Conservation (phyloP, 1,284 basidiomycete genomes). For the Ustilago cynodontis region DNA sequence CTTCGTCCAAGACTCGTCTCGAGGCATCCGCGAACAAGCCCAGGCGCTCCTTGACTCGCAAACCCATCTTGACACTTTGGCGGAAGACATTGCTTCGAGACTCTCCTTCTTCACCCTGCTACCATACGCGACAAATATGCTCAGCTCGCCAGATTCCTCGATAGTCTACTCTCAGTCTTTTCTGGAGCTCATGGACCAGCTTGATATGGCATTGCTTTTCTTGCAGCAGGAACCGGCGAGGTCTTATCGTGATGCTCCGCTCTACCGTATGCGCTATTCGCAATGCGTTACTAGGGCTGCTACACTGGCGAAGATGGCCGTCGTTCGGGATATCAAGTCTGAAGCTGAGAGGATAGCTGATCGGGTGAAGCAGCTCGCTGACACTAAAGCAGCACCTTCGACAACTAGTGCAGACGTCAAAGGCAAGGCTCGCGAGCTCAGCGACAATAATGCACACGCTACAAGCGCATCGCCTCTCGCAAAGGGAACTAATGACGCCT, state of each 20-base stretch:
- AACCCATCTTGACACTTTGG: conserved; percentile 52
- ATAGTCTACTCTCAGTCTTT: conserved; percentile 58
- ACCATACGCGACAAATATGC: conserved; percentile 57
- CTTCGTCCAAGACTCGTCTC: conserved; percentile 61
- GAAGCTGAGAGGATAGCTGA: conserved; percentile 16
- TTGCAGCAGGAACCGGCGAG: conserved; percentile 47
- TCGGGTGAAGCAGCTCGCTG: conserved; percentile 36
- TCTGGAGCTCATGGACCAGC: conserved; percentile 59
- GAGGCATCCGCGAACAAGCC: conserved; percentile 62
- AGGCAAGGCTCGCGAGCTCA: conserved; percentile 33
- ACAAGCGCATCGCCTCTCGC: background rate
- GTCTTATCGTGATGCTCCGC: conserved; percentile 56
- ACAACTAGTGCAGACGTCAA: conserved; percentile 8
- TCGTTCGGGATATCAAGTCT: conserved; percentile 32
- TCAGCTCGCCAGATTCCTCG: conserved; percentile 52
- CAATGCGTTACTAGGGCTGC: conserved; percentile 60
- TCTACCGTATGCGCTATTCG: conserved; percentile 65
- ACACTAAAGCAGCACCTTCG: background rate
- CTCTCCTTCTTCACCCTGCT: conserved; percentile 66
- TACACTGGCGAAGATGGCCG: conserved; percentile 55
- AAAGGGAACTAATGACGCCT: background rate
- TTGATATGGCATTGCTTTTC: conserved; percentile 62
- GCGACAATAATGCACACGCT: conserved; percentile 1
- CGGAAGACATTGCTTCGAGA: conserved; percentile 50
- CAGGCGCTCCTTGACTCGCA: conserved; percentile 52